Conservation (phyloP, 164 flowering plant species). For the Piper betle region DNA sequence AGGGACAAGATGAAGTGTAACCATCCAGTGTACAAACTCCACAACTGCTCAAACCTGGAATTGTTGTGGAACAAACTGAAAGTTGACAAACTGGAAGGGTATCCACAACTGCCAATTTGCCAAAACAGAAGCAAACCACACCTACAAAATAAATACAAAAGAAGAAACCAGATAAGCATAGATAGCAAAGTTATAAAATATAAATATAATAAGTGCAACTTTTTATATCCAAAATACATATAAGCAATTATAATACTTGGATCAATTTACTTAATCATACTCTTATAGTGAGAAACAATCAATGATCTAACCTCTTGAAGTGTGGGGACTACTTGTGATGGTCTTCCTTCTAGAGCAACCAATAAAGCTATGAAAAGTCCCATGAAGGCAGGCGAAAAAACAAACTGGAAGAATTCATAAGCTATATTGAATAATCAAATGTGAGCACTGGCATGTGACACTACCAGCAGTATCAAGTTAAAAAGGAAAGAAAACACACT, state of each 20-base stretch:
- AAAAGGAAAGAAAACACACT: slow-evolving; percentile 19
- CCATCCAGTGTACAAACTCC: not conserved
- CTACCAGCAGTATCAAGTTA: not conserved
- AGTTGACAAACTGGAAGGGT: slow-evolving; percentile 91
- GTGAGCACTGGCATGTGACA: not conserved
- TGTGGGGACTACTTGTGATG: slow-evolving; percentile 70
- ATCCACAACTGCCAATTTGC: slow-evolving; percentile 96
- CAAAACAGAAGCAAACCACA: slow-evolving; percentile 75
- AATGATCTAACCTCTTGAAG: slow-evolving; percentile 55
- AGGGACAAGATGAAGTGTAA: too few species aligned
- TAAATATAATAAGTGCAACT: too few species aligned
- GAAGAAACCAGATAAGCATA: not conserved
- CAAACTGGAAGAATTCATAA: slow-evolving; percentile 31
- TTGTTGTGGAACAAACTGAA: slow-evolving; percentile 78
- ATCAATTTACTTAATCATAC: too few species aligned
- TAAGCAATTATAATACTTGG: too few species aligned
- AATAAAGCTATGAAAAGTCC: slow-evolving; percentile 64
- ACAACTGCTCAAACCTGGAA: slow-evolving; percentile 51
- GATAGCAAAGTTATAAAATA: too few species aligned
- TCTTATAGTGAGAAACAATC: too few species aligned
- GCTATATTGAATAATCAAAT: not conserved
- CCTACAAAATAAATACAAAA: slow-evolving; percentile 23
- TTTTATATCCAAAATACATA: too few species aligned
- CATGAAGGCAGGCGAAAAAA: slow-evolving; percentile 72
- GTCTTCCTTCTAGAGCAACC: slow-evolving; percentile 69